Percentiles rank a stretch among this genome's conserved stretches.
Conservation (phyloP, 23 red algal genomes). For the Gracilaria caudata region DNA sequence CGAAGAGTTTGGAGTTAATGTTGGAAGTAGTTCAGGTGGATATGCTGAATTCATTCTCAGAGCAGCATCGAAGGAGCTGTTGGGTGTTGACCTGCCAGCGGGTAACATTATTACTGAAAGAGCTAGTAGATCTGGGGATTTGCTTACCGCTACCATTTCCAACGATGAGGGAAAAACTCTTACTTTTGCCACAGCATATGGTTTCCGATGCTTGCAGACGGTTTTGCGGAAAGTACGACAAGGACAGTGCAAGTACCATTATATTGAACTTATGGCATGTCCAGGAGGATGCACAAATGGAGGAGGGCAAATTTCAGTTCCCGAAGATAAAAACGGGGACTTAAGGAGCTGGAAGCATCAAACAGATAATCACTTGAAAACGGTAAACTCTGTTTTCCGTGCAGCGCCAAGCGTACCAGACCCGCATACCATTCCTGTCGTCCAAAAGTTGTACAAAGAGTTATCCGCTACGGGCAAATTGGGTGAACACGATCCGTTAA, state of each 20-base stretch:
- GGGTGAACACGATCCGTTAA: background rate
- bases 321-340: background rate
- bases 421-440: background rate
- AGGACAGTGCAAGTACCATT: constrained; percentile 62
- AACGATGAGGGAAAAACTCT: constrained; percentile 38
- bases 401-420: constrained; percentile 18
- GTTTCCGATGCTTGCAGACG: constrained; percentile 90
- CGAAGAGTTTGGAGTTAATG: constrained; percentile 37
- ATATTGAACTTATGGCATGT: constrained; percentile 93
- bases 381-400: constrained; percentile 19
- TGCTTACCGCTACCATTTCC: constrained; percentile 21
- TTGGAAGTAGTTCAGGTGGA: constrained; percentile 65
- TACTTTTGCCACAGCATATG: constrained; percentile 81
- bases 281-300: constrained; percentile 90
- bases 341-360: constrained; percentile 5
- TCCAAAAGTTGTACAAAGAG: background rate
- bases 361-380: constrained; percentile 27
- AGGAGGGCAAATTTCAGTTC: constrained; percentile 65
- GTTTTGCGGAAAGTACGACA: constrained; percentile 74
- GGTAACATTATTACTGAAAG: constrained; percentile 25
- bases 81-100: constrained; percentile 46
- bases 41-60: constrained; percentile 73
- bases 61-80: constrained; percentile 55
- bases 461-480: background rate
- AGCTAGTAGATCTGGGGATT: constrained; percentile 49